Evolutionary conservation across 1,284 basidiomycete genomes (phyloP).

Genomic region (Boletus coffeatus): DNA sequence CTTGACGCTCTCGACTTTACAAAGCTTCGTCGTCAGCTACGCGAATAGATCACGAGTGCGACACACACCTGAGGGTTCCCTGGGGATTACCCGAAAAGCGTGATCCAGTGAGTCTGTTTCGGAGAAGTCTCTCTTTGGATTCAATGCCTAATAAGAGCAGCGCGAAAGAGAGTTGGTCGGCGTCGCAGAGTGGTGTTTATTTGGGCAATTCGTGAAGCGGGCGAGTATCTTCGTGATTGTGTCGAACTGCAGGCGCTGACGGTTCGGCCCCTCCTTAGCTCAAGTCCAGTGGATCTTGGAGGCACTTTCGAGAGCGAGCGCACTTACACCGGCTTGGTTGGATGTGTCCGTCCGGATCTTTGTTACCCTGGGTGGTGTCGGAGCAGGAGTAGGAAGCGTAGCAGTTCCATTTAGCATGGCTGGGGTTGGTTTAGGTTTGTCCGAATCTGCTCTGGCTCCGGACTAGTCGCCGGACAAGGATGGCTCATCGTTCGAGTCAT

Average conservation of each 20-base stretch:
- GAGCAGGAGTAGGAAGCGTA: not conserved
- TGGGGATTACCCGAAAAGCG: constrained; percentile 9
- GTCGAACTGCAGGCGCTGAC: not conserved
- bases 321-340: constrained; percentile 20
- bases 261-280: constrained; percentile 8
- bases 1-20: constrained; percentile 30
- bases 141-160: constrained; percentile 19
- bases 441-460: constrained; percentile 1
- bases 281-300: constrained; percentile 34
- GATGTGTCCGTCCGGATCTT: constrained; percentile 32
- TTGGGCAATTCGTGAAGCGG: constrained; percentile 35
- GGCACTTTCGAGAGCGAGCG: constrained; percentile 23
- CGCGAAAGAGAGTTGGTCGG: constrained; percentile 15
- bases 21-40: not conserved
- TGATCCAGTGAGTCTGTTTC: constrained; percentile 31
- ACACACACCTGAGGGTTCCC: too few species aligned
- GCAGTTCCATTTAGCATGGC: not conserved
- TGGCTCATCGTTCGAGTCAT: constrained; percentile 4
- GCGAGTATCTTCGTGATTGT: constrained; percentile 20
- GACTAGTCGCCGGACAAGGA: constrained; percentile 15
- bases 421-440: not conserved
- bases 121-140: not conserved
- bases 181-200: constrained; percentile 33
- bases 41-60: not conserved
- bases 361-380: constrained; percentile 23